Conservation (phyloP, 2,329 filamentous ascomycete species). For the Lasiodiplodia theobromae region DNA sequence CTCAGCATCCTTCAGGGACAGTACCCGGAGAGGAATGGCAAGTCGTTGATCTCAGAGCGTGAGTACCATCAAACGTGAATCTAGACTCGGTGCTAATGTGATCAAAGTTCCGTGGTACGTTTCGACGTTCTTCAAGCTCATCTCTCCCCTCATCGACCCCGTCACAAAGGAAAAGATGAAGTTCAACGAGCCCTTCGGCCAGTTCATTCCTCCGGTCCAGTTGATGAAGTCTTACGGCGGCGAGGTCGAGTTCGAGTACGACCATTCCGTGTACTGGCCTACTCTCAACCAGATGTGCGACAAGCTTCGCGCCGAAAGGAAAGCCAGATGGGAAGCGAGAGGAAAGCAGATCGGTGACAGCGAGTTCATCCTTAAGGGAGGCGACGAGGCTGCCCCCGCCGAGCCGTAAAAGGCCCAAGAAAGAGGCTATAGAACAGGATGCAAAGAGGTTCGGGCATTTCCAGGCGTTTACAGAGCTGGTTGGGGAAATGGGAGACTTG, state of each 20-base stretch:
- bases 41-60: slow-evolving; percentile 90
- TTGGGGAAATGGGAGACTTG: neutral
- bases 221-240: slow-evolving; percentile 82
- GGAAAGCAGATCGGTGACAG: slow-evolving; percentile 85
- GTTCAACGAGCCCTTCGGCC: slow-evolving; percentile 90
- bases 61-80: slow-evolving; percentile 42
- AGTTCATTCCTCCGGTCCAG: slow-evolving; percentile 82
- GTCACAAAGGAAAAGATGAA: slow-evolving; percentile 93
- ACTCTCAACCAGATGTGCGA: slow-evolving; percentile 76
- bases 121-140: slow-evolving; percentile 92
- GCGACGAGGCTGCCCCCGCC: slow-evolving; percentile 40
- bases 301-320: slow-evolving; percentile 68
- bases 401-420: neutral
- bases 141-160: slow-evolving; percentile 96
- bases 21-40: slow-evolving; percentile 90
- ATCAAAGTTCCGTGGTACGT: slow-evolving; percentile 84
- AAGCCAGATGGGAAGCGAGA: slow-evolving; percentile 76
- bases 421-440: neutral
- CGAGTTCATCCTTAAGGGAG: slow-evolving; percentile 87
- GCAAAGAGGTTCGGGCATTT: slow-evolving; percentile 1
- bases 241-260: slow-evolving; percentile 87
- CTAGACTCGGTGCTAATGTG: slow-evolving; percentile 16
- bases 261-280: slow-evolving; percentile 89
- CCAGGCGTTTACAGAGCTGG: slow-evolving; percentile 14
- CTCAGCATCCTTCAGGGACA: slow-evolving; percentile 91